Evolutionary conservation across 768 basidiomycete genomes (phyloP).

Genomic region (Xerocomellus amylosporus): DNA sequence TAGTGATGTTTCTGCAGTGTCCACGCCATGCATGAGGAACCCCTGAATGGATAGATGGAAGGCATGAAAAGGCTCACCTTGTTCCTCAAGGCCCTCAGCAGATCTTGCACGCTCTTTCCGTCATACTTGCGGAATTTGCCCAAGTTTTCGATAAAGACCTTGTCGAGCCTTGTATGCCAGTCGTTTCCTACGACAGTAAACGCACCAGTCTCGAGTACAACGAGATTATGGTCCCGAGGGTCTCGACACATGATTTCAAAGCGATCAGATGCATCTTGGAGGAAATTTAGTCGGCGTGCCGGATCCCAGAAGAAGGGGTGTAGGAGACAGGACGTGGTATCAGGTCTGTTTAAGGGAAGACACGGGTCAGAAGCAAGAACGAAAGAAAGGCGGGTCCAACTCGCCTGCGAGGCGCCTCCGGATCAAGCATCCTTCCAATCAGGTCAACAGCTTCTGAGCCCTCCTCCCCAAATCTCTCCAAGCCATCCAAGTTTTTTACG

Average conservation of each 20-base stretch:
- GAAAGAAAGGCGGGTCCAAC: constrained; percentile 25
- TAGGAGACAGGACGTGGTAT: constrained; percentile 79
- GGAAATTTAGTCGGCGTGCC: constrained; percentile 78
- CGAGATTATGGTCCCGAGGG: constrained; percentile 73
- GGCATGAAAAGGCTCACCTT: constrained; percentile 57
- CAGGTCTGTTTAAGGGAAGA: constrained; percentile 54
- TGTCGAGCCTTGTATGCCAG: constrained; percentile 87
- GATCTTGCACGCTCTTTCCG: constrained; percentile 84
- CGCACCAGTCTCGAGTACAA: constrained; percentile 72
- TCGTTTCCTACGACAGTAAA: constrained; percentile 77
- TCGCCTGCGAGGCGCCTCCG: constrained; percentile 72
- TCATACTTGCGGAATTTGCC: constrained; percentile 99
- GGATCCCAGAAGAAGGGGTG: constrained; percentile 99
- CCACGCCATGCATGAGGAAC: constrained; percentile 11
- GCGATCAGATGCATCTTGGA: constrained; percentile 97
- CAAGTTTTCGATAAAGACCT: constrained; percentile 86
- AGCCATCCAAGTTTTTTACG: constrained; percentile 60
- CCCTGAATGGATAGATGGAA: not conserved
- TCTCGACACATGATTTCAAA: constrained; percentile 98
- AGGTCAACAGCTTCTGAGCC: constrained; percentile 87
- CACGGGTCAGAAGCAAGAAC: constrained; percentile 2
- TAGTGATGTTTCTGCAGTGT: constrained; percentile 89
- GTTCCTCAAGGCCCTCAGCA: constrained; percentile 89
- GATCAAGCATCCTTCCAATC: constrained; percentile 74
- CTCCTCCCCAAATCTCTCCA: constrained; percentile 88